These are phyloP conservation scores for Thermothelomyces thermophilus DNA, from an alignment of 2,329 filamentous ascomycete species.

Conservation along the genomic window DNA sequence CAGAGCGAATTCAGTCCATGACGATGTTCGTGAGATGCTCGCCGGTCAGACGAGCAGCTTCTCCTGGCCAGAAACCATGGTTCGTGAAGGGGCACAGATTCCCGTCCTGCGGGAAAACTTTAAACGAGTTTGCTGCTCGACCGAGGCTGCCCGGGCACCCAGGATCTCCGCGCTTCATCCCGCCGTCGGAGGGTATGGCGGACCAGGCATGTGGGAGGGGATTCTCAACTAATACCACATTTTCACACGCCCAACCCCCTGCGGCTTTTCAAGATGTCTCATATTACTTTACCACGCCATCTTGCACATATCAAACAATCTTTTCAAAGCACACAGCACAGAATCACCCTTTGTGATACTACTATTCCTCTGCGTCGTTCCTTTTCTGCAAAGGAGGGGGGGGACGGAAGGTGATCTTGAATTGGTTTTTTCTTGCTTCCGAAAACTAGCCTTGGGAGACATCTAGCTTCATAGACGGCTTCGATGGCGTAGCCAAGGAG, in stretches of 20 bases:
- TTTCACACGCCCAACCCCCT: not conserved
- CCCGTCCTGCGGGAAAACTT: conserved; percentile 42
- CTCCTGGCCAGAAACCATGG: conserved; percentile 34
- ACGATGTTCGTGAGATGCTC: conserved; percentile 61
- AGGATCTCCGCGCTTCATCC: conserved; percentile 42
- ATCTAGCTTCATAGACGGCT: conserved; percentile 23
- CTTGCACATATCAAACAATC: conserved; percentile 17
- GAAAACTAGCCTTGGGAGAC: conserved; percentile 18
- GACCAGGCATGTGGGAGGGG: conserved; percentile 61
- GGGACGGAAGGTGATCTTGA: conserved; percentile 12
- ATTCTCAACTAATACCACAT: conserved; percentile 46
- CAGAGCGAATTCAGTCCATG: conserved; percentile 53
- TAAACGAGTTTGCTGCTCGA: conserved; percentile 62
- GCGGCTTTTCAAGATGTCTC: conserved; percentile 7
- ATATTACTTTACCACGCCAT: conserved; percentile 13
- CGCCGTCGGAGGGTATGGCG: conserved; percentile 44
- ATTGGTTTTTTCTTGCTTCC: conserved; percentile 15
- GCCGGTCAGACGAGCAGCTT: conserved; percentile 29
- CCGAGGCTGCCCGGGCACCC: conserved; percentile 47
- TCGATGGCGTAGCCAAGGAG: conserved; percentile 18
- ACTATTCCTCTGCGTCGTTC: conserved; percentile 20
- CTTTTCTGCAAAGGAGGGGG: conserved; percentile 6
- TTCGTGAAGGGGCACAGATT: conserved; percentile 35
- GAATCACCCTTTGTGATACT: conserved; percentile 20
- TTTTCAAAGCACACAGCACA: conserved; percentile 7